Evolutionary conservation across 2,329 filamentous ascomycete species (phyloP), one percentile per base, ranked within the genome.

Genomic region (Alternaria consortialis): DNA sequence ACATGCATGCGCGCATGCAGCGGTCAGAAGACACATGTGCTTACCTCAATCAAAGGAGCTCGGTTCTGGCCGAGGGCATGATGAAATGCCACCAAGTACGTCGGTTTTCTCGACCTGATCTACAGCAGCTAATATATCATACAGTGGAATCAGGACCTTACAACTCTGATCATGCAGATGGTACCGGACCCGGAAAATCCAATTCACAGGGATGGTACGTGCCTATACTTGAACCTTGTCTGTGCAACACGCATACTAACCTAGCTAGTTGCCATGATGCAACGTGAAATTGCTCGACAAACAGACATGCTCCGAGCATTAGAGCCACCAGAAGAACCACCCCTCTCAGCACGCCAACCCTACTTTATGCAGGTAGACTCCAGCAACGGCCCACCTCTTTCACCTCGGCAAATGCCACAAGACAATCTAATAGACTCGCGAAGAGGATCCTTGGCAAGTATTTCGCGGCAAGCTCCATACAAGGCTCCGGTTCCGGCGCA

Each of bases 21-120:
- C 88, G 94, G 60, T 91, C 91, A 63, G 95, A 98, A 76, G 94
- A 98, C 73, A 90, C 86, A 50, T 90, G 92, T 56, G 87, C 92
- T 53, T 89, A 90, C 68, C 86, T 97, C 80, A 91, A 90, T 69
- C 84, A 91, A 65, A 94, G 91, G 79, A 93, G 93, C 74, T 91
- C 95, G 74, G 86, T 90, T 13, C 86, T 96, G 70, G 88, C 93
- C 74, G 94, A 98, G 58, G 90, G 91, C 20, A 85, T 98, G 69
- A 84, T 87, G 65, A 89, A 91, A 74, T 90, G 88, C 71, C 86
- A 91, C 68, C 87, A 89, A 79, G 87, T 89, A 79, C 67, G 83
- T 60, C 29, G 7, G 36, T 31, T 56, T 60, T 58, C 60, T 67
- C 62, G 27, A 63, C 61, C 51, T 43, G 51, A 66, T 69, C 61